These are phyloP conservation scores for Hortiboletus flavorubellus DNA, from an alignment of 768 basidiomycete species.

Conservation along the genomic window DNA sequence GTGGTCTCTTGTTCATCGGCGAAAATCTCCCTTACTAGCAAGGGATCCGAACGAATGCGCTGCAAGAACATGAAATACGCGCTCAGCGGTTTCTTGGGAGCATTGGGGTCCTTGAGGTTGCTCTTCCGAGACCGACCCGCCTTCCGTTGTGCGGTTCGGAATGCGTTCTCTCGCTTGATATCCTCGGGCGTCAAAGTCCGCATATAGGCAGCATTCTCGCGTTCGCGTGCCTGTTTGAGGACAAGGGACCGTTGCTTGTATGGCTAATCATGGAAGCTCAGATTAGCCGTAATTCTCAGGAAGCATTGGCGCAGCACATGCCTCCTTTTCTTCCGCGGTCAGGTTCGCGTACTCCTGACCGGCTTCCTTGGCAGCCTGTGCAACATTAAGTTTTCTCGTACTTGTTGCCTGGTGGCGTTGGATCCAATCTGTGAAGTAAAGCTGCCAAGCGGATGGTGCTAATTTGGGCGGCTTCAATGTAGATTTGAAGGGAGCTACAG, in stretches of 20 bases:
- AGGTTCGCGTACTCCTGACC: constrained; percentile 85
- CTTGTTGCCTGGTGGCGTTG: constrained; percentile 78
- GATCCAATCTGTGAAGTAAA: constrained; percentile 96
- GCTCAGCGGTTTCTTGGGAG: constrained; percentile 91
- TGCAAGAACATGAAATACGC: constrained; percentile 96
- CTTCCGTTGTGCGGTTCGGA: constrained; percentile 88
- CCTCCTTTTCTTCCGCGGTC: constrained; percentile 80
- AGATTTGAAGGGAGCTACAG: constrained; percentile 67
- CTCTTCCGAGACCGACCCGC: constrained; percentile 90
- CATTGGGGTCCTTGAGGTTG: constrained; percentile 96
- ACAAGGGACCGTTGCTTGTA: constrained; percentile 82
- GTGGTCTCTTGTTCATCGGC: constrained; percentile 91
- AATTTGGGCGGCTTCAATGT: constrained; percentile 83
- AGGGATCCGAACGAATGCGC: constrained; percentile 76
- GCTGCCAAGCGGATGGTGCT: constrained; percentile 93
- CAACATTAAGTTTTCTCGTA: constrained; percentile 87
- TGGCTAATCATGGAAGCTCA: constrained; percentile 47
- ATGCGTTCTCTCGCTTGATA: constrained; percentile 90
- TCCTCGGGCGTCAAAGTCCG: constrained; percentile 87
- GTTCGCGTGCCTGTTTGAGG: constrained; percentile 82
- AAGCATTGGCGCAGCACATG: constrained; percentile 34
- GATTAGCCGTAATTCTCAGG: constrained; percentile 22
- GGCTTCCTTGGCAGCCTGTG: constrained; percentile 93
- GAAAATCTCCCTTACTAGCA: constrained; percentile 76
- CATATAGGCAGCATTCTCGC: constrained; percentile 82